Evolutionary conservation across 2,329 filamentous ascomycete genomes (phyloP), one percentile per base, ranked within the genome.

Genomic region (Purpureocillium takamizusanense): DNA sequence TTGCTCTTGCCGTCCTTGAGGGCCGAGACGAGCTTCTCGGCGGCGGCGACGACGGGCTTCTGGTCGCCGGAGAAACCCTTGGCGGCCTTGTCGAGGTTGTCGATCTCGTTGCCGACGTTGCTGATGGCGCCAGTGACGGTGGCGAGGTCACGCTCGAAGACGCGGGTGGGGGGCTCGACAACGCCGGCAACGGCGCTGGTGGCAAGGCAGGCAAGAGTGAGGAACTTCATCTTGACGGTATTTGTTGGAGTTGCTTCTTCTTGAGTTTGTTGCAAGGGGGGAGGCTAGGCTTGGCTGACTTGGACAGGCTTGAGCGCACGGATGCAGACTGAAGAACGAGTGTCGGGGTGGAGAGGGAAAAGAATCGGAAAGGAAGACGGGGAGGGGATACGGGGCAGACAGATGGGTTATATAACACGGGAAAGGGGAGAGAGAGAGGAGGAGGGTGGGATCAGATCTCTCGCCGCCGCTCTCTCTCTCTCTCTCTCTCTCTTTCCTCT

Each of bases 41-140:
- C 45, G n/a, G 51, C 48, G 25, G 39, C 38, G 34, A 46, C 36
- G 16, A 55, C 40, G 8, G 25, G 14, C 13, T 35, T 28, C 8
- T 47, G 31, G 39, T 55, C 43, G 21, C 50, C 51, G 31, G 36
- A 43, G 48, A 53, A 55, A 34, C 31, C 34, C n/a, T 49, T 44
- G 40, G 49, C 41, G 15, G 52, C 51, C 8, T 32, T 47, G 44
- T 46, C 44, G 10, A 55, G 38, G 14, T 18, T n/a, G 7, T 46
- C 44, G 35, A 55, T 46, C 37, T 36, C 36, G 7, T 16, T 2
- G 2, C 39, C 32, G 35, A 49, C 40, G 11, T 10, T 29, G 11
- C 4, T 7, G 36, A 51, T 33, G 27, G 45, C 45, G 14, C 17
- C n/a, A 15, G 40, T 31, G 37, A 51, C 37, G 30, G 32, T 32